phyloP scores from a whole-genome alignment of 2,329 filamentous ascomycete species.

The Aspergillus pseudoterreus region DNA sequence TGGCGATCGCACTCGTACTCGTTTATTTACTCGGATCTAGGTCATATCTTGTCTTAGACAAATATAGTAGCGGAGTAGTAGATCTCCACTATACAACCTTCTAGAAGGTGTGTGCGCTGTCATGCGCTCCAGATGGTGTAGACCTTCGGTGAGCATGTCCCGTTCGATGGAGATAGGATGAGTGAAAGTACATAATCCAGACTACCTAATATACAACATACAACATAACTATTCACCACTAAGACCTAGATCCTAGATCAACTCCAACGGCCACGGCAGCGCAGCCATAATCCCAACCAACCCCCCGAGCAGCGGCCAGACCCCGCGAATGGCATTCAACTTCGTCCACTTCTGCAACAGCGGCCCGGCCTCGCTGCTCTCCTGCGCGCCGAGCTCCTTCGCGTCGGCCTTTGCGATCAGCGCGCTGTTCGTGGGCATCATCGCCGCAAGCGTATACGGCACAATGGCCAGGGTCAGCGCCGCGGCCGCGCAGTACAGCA shows the following conservation, averaged over 20 bases:
- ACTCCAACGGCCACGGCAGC: constrained; percentile 3
- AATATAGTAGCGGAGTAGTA: no score
- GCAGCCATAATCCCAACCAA: constrained; percentile 14
- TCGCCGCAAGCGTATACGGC: constrained; percentile 29
- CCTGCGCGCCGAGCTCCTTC: constrained; percentile 7
- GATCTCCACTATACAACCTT: no score
- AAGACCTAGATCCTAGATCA: not conserved
- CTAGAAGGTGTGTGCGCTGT: no score
- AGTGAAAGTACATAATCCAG: no score
- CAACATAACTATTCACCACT: no score
- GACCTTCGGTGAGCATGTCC: no score
- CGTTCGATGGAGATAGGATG: not conserved
- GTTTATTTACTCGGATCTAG: no score
- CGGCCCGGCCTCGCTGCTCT: constrained; percentile 10
- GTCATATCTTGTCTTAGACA: no score
- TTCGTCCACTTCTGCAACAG: constrained; percentile 10
- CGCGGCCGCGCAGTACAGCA: constrained; percentile 25
- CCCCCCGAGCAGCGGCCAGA: constrained; percentile 12
- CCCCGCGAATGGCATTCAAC: constrained; percentile 12
- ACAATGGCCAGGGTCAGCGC: constrained; percentile 28
- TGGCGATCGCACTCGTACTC: no score
- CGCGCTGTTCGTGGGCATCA: constrained; percentile 25
- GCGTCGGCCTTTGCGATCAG: constrained; percentile 20
- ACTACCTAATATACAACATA: no score
- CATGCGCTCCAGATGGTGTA: no score